Evolutionary conservation across 208 protist species (phyloP), one percentile per base, ranked within the genome.

Genomic region (Wallacemonas rigidus): DNA sequence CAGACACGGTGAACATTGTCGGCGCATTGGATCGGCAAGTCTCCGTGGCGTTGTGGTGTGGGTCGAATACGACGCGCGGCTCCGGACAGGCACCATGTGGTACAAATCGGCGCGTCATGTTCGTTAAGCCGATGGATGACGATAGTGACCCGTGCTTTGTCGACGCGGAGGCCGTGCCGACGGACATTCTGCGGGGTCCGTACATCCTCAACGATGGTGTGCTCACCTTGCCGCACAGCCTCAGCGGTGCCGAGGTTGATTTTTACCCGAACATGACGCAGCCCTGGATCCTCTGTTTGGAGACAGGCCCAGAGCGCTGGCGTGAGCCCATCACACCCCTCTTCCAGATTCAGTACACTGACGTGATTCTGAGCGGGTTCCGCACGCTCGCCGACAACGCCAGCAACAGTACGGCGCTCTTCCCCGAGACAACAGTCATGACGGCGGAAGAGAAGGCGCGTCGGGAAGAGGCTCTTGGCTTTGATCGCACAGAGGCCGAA

Each of bases 211-310:
- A 90, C 68, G 67, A 82, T 48, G 80, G 88, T 38, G 71, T 87
- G 39, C 75, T 93, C 39, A 88, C 83, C 1, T 73, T 93, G 43
- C 88, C 88, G 7, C 67, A 76, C 63, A 62, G 38, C 45, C 57
- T 87, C 6, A 90, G 78, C 67, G 72, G 67, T 26, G 63, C 70
- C 41, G 12, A 43, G 65, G 68, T 76, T 60, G 36, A 53, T 50
- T 76, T 71, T 57, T 81, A 78, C 55, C 87, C 87, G 1, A 87
- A 83, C 72, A 75, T 85, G 57, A 84, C 77, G 36, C 76, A 88
- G 77, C 86, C 88, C 43, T 93, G 88, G 88, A 83, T 90, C 48
- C 81, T 93, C 77, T 93, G 88, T 54, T 56, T 91, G 35, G 88
- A 91, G 63, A 87, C 77, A 1, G 86, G 76, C 0, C 75, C 80